A percentile compares a stretch with the other conserved stretches of the same genome.
Evolutionary conservation across 768 basidiomycete species (phyloP).

Genomic region (Rhizopogon sp.): DNA sequence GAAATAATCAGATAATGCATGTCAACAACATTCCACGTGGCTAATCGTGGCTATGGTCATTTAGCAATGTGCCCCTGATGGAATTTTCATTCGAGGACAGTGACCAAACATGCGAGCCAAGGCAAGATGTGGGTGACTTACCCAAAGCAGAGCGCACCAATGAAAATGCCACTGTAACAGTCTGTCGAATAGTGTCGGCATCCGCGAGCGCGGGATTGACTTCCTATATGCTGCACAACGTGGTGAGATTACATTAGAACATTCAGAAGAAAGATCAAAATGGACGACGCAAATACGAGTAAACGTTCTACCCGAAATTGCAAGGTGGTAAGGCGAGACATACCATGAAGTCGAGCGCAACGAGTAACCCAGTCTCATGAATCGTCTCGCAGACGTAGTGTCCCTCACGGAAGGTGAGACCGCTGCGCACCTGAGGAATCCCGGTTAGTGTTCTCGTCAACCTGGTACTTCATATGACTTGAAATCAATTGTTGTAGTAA

Average conservation of each 20-base stretch:
- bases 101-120: neutral
- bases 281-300: neutral
- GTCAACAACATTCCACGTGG: neutral
- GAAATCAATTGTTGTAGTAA: neutral
- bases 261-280: neutral
- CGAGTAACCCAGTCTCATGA: constrained; percentile 87
- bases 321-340: constrained; percentile 12
- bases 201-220: constrained; percentile 96
- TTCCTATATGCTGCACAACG: constrained; percentile 46
- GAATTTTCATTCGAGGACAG: neutral
- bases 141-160: constrained; percentile 79
- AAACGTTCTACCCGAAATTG: neutral
- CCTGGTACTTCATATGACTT: constrained; percentile 3
- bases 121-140: constrained; percentile 28
- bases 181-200: constrained; percentile 69
- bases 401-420: constrained; percentile 95
- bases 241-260: neutral
- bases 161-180: constrained; percentile 87
- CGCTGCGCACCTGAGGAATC: constrained; percentile 71
- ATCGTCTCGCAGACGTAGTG: constrained; percentile 96
- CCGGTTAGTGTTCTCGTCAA: neutral
- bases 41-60: too few species aligned
- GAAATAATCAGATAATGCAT: neutral
- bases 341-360: constrained; percentile 93
- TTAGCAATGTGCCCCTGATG: neutral